phyloP scores from a whole-genome alignment of 2,329 filamentous ascomycete species.

The Fusarium xylarioides region DNA sequence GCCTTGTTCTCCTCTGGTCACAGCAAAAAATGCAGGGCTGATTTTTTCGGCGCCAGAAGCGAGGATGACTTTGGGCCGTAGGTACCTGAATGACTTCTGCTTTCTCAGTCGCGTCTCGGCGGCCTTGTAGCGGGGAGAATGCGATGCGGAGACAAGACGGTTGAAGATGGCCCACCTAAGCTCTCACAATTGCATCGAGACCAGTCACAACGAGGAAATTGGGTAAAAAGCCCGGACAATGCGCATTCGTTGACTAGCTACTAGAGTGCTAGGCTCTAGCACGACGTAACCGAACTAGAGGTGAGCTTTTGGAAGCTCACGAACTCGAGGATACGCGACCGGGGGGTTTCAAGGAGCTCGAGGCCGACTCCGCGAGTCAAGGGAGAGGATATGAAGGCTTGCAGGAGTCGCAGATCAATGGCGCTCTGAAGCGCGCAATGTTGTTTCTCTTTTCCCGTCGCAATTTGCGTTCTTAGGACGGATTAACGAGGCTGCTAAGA shows the following conservation, averaged over 20 bases:
- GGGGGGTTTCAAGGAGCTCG: constrained; percentile 13
- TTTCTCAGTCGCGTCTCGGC: constrained; percentile 21
- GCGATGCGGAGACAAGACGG: constrained; percentile 22
- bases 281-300: constrained; percentile 15
- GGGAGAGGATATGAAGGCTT: neutral
- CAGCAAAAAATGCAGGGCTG: neutral
- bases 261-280: constrained; percentile 8
- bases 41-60: neutral
- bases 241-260: constrained; percentile 4
- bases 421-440: constrained; percentile 11
- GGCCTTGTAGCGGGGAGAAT: constrained; percentile 23
- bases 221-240: neutral
- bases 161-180: constrained; percentile 12
- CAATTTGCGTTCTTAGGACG: neutral
- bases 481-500: neutral
- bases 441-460: neutral
- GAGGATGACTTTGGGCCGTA: constrained; percentile 6
- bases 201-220: neutral
- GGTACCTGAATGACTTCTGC: constrained; percentile 12
- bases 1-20: neutral
- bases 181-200: constrained; percentile 10
- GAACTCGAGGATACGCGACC: constrained; percentile 6
- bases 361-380: constrained; percentile 17
- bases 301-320: constrained; percentile 17
- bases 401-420: neutral